A percentile compares a stretch with the other conserved stretches of the same genome.
Conservation (phyloP, 2,329 filamentous ascomycete genomes). For the Colletotrichum acutatum region DNA sequence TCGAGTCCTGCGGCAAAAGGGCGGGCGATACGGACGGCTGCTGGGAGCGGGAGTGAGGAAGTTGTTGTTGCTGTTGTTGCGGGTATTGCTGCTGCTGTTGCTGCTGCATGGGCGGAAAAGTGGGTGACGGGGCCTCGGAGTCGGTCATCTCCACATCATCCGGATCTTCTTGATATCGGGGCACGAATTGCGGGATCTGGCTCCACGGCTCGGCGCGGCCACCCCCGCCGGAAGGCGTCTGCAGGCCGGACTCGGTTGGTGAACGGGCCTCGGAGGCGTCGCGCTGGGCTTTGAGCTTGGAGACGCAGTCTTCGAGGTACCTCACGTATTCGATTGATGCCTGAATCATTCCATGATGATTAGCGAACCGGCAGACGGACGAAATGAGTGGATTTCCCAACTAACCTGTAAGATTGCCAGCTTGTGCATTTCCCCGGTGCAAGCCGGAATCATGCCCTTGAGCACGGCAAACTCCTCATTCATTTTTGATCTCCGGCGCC, state of each 20-base stretch:
- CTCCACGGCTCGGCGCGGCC: slow-evolving; percentile 40
- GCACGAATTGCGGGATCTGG: slow-evolving; percentile 39
- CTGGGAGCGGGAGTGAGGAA: slow-evolving; percentile 41
- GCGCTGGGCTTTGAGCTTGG: slow-evolving; percentile 76
- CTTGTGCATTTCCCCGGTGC: slow-evolving; percentile 98
- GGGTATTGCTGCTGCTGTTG: slow-evolving; percentile 21
- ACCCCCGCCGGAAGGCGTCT: slow-evolving; percentile 39
- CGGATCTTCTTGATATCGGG: slow-evolving; percentile 51
- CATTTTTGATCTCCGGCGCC: slow-evolving; percentile 93
- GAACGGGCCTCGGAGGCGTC: slow-evolving; percentile 42
- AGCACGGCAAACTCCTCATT: slow-evolving; percentile 96
- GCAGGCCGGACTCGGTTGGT: slow-evolving; percentile 42
- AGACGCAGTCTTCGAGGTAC: slow-evolving; percentile 90
- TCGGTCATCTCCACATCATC: slow-evolving; percentile 72
- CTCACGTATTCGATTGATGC: slow-evolving; percentile 96
- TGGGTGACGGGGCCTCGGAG: slow-evolving; percentile 58
- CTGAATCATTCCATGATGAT: slow-evolving; percentile 54
- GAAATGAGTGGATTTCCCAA: slow-evolving; percentile 13
- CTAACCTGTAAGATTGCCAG: slow-evolving; percentile 90
- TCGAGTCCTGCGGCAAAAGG: slow-evolving; percentile 57
- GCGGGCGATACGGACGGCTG: slow-evolving; percentile 65
- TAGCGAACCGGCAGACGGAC: background rate
- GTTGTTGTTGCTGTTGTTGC: slow-evolving; percentile 35
- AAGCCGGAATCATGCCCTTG: slow-evolving; percentile 96
- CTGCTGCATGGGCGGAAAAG: slow-evolving; percentile 47